phyloP scores from a whole-genome alignment of 2,329 filamentous ascomycete species.

The Aspergillus sp. region DNA sequence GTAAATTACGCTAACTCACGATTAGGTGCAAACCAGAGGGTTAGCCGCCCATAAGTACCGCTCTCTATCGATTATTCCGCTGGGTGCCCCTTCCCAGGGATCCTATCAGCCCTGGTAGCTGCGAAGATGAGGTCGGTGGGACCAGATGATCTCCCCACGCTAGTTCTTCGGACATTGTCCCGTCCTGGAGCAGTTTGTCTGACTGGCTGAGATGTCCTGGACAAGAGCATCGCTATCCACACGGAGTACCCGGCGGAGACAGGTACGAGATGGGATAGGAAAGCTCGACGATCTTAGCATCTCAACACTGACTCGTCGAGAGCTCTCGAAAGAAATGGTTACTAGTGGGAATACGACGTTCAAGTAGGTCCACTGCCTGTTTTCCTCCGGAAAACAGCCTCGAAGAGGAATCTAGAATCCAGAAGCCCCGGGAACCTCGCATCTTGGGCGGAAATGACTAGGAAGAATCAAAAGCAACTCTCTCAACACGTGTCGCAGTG shows the following conservation, averaged over 20 bases:
- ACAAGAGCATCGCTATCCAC: background rate
- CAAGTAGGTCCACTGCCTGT: background rate
- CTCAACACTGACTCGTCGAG: background rate
- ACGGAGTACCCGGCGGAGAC: background rate
- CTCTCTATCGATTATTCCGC: background rate
- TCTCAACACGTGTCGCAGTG: background rate
- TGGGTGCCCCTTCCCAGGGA: background rate
- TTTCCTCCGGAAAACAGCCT: background rate
- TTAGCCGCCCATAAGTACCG: background rate
- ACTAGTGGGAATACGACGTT: background rate
- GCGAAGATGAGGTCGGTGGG: background rate
- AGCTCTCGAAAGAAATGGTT: background rate
- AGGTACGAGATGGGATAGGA: no score
- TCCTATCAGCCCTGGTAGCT: background rate
- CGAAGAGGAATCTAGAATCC: background rate
- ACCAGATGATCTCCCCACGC: background rate
- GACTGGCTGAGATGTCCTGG: background rate
- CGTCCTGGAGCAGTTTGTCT: background rate
- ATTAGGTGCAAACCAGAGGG: background rate
- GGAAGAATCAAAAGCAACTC: background rate
- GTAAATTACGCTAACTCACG: background rate
- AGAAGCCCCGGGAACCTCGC: background rate
- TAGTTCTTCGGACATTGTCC: background rate
- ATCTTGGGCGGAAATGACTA: background rate
- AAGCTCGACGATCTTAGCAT: background rate